Evolutionary conservation across 2,329 filamentous ascomycete species (phyloP).

Genomic region (Fusarium sterilihyphosum): DNA sequence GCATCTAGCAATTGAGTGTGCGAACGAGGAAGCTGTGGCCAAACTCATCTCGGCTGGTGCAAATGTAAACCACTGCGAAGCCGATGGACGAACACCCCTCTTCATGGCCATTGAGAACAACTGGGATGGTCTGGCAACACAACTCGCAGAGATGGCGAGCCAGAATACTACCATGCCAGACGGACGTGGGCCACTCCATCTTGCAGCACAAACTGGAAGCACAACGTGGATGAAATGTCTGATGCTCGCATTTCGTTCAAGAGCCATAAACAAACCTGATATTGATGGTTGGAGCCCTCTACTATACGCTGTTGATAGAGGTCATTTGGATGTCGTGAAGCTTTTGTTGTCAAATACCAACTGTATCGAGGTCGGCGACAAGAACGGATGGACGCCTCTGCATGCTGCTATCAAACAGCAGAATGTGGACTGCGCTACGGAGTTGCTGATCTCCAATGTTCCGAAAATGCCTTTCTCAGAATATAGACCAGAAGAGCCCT

Average conservation of each 20-base stretch:
- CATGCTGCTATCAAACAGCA: neutral
- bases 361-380: neutral
- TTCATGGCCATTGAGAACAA: neutral
- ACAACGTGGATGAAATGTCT: neutral
- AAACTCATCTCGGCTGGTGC: neutral
- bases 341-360: neutral
- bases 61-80: neutral
- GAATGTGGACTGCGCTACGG: accelerated
- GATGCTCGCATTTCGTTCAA: neutral
- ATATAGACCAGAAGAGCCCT: neutral
- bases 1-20: neutral
- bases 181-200: accelerated
- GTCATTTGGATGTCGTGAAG: neutral
- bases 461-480: neutral
- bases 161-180: accelerated
- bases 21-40: accelerated
- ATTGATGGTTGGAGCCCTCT: neutral
- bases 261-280: neutral
- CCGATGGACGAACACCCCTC: neutral
- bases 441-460: accelerated
- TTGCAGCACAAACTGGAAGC: neutral
- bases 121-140: neutral
- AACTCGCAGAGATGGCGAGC: neutral
- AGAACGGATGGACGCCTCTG: neutral
- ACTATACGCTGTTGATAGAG: neutral